Percentiles rank a stretch among this genome's conserved stretches.
These are phyloP conservation scores for Noccaea caerulescens DNA, from an alignment of 345 rosid genomes.

Conservation along the genomic window DNA sequence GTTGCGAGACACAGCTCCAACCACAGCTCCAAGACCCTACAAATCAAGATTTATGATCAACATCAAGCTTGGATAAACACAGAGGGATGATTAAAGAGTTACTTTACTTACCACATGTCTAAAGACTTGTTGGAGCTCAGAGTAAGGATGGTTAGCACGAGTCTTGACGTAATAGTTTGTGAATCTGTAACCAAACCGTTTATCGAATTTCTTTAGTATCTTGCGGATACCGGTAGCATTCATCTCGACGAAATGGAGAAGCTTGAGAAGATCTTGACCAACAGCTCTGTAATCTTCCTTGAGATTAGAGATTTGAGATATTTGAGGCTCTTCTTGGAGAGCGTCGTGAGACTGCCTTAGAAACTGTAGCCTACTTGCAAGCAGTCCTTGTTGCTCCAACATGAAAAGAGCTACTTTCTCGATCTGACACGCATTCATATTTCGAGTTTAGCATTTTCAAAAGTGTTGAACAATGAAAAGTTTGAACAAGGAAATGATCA, in stretches of 20 bases:
- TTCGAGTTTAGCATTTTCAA: background rate
- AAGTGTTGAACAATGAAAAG: no score
- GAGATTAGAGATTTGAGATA: constrained; percentile 56
- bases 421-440: constrained; percentile 55
- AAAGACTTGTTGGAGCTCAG: constrained; percentile 96
- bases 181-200: constrained; percentile 90
- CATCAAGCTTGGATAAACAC: background rate
- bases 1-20: constrained; percentile 95
- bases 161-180: constrained; percentile 91
- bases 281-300: constrained; percentile 72
- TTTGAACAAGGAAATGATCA: background rate
- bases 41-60: constrained; percentile 24
- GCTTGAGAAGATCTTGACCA: constrained; percentile 82
- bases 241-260: constrained; percentile 79
- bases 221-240: constrained; percentile 93
- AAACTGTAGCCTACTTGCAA: constrained; percentile 72
- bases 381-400: constrained; percentile 94
- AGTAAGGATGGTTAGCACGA: constrained; percentile 97
- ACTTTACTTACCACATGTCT: constrained; percentile 82
- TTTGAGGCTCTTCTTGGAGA: constrained; percentile 59
- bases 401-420: constrained; percentile 89
- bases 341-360: constrained; percentile 68
- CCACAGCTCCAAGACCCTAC: constrained; percentile 96
- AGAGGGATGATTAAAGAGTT: constrained; percentile 5
- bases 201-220: constrained; percentile 94